Conservation (phyloP, 108 stramenopile genomes). For the Cafeteria roenbergensis region DNA sequence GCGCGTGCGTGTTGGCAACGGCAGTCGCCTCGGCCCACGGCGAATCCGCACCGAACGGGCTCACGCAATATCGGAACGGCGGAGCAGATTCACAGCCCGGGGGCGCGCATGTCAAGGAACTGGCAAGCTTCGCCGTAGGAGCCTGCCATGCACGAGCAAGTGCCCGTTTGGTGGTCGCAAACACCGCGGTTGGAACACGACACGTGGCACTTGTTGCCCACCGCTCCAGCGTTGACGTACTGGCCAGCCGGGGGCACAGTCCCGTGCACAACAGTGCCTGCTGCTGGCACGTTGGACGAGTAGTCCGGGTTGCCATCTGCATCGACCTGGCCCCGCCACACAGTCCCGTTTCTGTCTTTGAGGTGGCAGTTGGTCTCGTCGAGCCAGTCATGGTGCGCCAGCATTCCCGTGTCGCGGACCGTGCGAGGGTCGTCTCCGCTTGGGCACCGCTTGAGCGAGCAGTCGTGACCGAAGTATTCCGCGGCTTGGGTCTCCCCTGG, state of each 20-base stretch:
- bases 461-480: slow-evolving; percentile 50
- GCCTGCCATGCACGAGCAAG: slow-evolving; percentile 31
- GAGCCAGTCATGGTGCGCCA: background rate
- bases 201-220: slow-evolving; percentile 39
- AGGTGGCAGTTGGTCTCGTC: slow-evolving; percentile 1
- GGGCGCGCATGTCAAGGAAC: background rate
- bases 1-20: no score
- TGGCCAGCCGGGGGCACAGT: background rate
- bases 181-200: slow-evolving; percentile 36
- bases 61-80: no score
- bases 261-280: background rate
- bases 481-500: slow-evolving; percentile 11
- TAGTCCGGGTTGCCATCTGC: slow-evolving; percentile 2
- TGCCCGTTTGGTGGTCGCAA: slow-evolving; percentile 38
- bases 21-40: no score
- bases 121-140: slow-evolving; percentile 33
- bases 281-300: background rate
- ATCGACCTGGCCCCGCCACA: background rate
- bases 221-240: background rate
- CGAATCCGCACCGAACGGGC: no score
- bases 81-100: no score
- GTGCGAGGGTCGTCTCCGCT: slow-evolving; percentile 43
- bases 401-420: background rate
- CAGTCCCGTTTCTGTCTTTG: background rate
- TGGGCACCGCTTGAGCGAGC: slow-evolving; percentile 43